Evolutionary conservation across 345 rosid species (phyloP), one percentile per base, ranked within the genome.

Genomic region (Psidium friedrichsthalianum): DNA sequence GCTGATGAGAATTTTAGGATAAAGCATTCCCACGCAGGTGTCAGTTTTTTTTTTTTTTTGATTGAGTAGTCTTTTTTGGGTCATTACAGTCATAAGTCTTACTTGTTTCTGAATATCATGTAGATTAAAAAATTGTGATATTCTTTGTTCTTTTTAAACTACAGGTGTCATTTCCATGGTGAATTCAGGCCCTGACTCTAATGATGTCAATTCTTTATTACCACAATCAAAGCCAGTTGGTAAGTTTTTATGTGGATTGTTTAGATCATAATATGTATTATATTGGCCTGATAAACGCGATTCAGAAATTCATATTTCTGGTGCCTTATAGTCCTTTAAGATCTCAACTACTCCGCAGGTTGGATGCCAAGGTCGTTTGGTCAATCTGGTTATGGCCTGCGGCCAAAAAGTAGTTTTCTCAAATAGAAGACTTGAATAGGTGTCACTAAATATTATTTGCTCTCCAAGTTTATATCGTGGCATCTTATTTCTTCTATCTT

Each of bases 161-260:
- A 44, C 83, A 96, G 99, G 99, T 80, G 95, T 91, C 74, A 96
- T 97, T 84, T 95, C 99, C 49, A 97, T 97, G 99, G 99, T 89
- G 84, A 97, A 96, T 90, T 88, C 98, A 52, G 98, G 99, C 56
- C 98, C 96, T 2, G 94, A 97, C 90, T 94, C 99, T 53, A 97
- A 96, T 88, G 99, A 86, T 97, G 96, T 0, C 99, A 97, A 93
- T 97, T 97, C 90, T 97, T 94, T 86, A 96, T 97, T 88, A 94
- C 99, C 83, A 94, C 99, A 3, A 89, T 96, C 83, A 97, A 97
- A 91, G 93, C 99, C 90, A 91, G 94, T 92, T 97, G 99, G 99
- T 97, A 97, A 86, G 92, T 56, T 86, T 57, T 80, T 83, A 83
- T 85, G 54, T 44, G 22, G 24, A 40, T 40, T 47, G 5, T 6